Conservation (phyloP, 1,284 basidiomycete species). For the Naganishia sp. region DNA sequence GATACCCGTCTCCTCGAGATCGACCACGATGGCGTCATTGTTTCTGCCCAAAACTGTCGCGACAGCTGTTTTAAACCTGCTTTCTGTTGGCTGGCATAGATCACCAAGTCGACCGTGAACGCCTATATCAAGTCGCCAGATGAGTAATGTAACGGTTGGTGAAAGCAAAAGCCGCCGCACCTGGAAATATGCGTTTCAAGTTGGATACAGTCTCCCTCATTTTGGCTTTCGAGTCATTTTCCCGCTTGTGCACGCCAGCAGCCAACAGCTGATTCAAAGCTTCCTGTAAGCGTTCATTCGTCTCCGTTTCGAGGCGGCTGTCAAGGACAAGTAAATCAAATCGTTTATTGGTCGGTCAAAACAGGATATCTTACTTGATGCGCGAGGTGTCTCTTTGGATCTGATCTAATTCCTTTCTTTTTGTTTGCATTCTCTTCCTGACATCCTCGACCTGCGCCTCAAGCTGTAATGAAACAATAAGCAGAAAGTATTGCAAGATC, state of each 20-base stretch:
- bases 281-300: conserved; percentile 85
- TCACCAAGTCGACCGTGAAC: conserved; percentile 89
- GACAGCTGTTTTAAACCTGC: conserved; percentile 93
- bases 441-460: conserved; percentile 20
- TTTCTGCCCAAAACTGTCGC: conserved; percentile 92
- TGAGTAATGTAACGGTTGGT: too few species aligned
- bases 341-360: too few species aligned
- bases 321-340: not conserved
- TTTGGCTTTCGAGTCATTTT: conserved; percentile 79
- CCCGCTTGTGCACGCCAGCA: conserved; percentile 79
- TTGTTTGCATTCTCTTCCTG: conserved; percentile 57
- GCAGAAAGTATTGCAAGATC: not conserved
- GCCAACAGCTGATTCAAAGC: conserved; percentile 82
- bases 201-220: conserved; percentile 82
- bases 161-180: conserved; percentile 49
- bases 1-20: conserved; percentile 93
- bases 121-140: conserved; percentile 55
- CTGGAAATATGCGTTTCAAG: conserved; percentile 84
- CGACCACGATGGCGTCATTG: conserved; percentile 93
- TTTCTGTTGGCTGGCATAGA: conserved; percentile 86
- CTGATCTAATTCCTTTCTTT: conserved; percentile 71
- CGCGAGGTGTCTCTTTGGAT: conserved; percentile 71
- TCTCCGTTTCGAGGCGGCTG: conserved; percentile 82
- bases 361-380: conserved; percentile 62
- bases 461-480: not conserved